These are phyloP conservation scores for Veloboletus limbatus DNA, from an alignment of 1,284 basidiomycete genomes.

Conservation along the genomic window DNA sequence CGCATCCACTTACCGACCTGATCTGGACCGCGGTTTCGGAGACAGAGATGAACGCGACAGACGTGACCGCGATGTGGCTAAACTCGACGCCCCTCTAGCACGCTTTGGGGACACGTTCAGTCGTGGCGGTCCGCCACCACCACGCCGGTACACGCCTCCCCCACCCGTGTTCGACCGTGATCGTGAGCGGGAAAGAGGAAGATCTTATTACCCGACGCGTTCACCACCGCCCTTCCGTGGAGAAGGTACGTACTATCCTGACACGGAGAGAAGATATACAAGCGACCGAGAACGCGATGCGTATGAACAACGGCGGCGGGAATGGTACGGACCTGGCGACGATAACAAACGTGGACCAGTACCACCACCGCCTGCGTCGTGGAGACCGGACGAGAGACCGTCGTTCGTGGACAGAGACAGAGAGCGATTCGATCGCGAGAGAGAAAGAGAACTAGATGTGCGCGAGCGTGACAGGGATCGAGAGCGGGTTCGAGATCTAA, in stretches of 20 bases:
- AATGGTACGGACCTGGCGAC: conserved; percentile 33
- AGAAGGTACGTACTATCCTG: conserved; percentile 21
- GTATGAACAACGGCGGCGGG: conserved; percentile 35
- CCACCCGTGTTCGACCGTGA: conserved; percentile 20
- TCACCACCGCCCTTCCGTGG: conserved; percentile 29
- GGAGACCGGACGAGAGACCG: conserved; percentile 29
- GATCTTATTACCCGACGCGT: conserved; percentile 23
- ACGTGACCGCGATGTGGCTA: conserved; percentile 36
- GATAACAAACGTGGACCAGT: conserved; percentile 34
- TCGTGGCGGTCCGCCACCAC: conserved; percentile 17
- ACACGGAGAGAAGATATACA: conserved; percentile 26
- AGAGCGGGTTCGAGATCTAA: conserved; percentile 14
- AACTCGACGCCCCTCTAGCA: conserved; percentile 29
- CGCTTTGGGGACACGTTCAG: conserved; percentile 30
- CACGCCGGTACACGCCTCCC: conserved; percentile 30
- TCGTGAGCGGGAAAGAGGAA: conserved; percentile 24
- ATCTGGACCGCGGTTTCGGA: conserved; percentile 30
- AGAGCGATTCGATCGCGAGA: conserved; percentile 37
- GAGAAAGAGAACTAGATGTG: conserved; percentile 33
- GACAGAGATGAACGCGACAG: conserved; percentile 33
- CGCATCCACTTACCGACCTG: conserved; percentile 33
- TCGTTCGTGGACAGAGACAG: conserved; percentile 30
- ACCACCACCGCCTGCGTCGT: conserved; percentile 15
- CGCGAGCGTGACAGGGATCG: conserved; percentile 35
- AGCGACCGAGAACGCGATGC: conserved; percentile 28